phyloP scores from a whole-genome alignment of 805 yeast genomes.

The Danielia oregonensis region DNA sequence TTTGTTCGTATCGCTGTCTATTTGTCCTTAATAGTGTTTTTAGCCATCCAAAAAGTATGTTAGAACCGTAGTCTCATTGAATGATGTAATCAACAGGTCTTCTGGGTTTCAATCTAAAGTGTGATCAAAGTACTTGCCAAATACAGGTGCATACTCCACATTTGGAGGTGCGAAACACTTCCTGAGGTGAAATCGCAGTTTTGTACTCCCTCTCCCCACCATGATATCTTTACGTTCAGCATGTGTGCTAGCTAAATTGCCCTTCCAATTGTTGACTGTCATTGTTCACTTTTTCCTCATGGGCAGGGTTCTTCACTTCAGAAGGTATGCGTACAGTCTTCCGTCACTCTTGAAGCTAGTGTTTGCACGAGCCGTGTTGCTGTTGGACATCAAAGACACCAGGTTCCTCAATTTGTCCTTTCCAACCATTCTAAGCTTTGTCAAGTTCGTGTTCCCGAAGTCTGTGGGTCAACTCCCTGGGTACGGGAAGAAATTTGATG shows the following conservation, averaged over 20 bases:
- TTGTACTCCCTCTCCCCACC: too few relatives aligned
- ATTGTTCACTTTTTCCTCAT: not conserved
- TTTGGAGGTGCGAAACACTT: too few relatives aligned
- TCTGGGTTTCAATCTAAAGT: too few relatives aligned
- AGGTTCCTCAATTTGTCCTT: not conserved
- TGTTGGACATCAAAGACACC: not conserved
- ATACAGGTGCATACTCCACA: too few relatives aligned
- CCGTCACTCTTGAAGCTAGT: not conserved
- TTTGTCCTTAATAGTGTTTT: too few relatives aligned
- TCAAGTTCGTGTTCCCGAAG: not conserved
- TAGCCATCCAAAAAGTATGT: too few relatives aligned
- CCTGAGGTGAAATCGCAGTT: too few relatives aligned
- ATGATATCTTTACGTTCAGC: constrained; percentile 1
- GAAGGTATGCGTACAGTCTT: not conserved
- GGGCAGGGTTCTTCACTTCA: not conserved
- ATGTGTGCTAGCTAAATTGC: not conserved
- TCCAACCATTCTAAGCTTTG: not conserved
- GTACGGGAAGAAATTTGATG: not conserved
- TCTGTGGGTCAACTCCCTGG: not conserved
- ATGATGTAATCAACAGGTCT: too few relatives aligned
- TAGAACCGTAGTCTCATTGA: too few relatives aligned
- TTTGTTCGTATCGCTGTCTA: too few relatives aligned
- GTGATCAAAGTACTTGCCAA: too few relatives aligned
- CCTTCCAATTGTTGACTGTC: not conserved
- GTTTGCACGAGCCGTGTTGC: not conserved